phyloP scores from a whole-genome alignment of 164 flowering plant genomes.

The Chimonanthus praecox region DNA sequence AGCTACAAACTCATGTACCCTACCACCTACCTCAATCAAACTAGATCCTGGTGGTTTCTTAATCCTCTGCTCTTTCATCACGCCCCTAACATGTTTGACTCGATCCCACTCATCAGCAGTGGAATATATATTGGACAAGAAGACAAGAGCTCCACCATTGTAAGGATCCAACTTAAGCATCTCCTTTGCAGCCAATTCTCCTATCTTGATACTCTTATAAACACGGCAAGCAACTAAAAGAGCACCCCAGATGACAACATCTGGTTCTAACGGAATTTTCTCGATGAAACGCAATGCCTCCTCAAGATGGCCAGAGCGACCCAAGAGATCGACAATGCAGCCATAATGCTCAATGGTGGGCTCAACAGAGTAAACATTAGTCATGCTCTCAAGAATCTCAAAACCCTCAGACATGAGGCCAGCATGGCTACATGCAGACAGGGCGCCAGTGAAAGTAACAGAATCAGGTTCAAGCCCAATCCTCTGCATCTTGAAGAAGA shows the following conservation, averaged over 20 bases:
- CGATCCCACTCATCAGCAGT: conserved; percentile 16
- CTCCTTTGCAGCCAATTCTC: conserved; percentile 25
- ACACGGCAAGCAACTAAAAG: conserved; percentile 25
- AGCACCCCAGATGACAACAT: conserved; percentile 22
- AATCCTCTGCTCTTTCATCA: conserved; percentile 24
- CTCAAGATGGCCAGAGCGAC: conserved; percentile 12
- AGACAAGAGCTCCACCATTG: conserved; percentile 27
- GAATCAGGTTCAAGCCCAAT: conserved; percentile 21
- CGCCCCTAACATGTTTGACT: conserved; percentile 21
- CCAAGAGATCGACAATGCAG: conserved; percentile 17
- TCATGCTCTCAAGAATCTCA: conserved; percentile 14
- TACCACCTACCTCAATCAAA: conserved; percentile 23
- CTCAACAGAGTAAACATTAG: conserved; percentile 4
- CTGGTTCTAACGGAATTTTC: conserved; percentile 16
- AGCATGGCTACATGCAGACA: conserved; percentile 25
- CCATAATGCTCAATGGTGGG: conserved; percentile 20
- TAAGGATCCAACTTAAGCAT: conserved; percentile 23
- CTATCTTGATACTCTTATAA: conserved; percentile 20
- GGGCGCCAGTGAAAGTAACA: conserved; percentile 19
- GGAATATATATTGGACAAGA: conserved; percentile 25
- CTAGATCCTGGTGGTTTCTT: conserved; percentile 23
- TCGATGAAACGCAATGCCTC: conserved; percentile 14
- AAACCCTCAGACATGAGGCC: conserved; percentile 21
- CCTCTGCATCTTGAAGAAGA: conserved; percentile 17
- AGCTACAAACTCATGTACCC: conserved; percentile 24